These are phyloP conservation scores for Cryoendolithus antarcticus DNA, from an alignment of 2,329 filamentous ascomycete species.

Conservation along the genomic window DNA sequence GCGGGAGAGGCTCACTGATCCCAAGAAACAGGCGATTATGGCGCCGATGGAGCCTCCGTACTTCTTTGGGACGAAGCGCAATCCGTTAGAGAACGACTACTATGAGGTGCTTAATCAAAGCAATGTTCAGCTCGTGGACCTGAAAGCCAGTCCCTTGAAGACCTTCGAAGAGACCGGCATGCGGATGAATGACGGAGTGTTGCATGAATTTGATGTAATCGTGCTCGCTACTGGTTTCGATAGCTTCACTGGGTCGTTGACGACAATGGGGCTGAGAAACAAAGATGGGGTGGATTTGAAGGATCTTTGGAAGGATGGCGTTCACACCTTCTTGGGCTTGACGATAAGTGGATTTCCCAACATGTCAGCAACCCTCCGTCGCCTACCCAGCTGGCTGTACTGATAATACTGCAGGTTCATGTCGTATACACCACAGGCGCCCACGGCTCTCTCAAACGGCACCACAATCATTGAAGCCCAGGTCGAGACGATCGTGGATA, in stretches of 20 bases:
- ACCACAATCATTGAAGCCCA: conserved; percentile 34
- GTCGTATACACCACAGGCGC: conserved; percentile 17
- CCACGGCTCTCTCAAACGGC: conserved; percentile 35
- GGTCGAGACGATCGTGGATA: conserved; percentile 33
- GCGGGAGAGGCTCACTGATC: conserved; percentile 28
- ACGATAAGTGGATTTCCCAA: conserved; percentile 23
- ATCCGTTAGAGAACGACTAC: conserved; percentile 34
- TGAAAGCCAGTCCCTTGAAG: conserved; percentile 29
- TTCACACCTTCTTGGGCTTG: conserved; percentile 30
- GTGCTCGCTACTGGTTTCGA: conserved; percentile 35
- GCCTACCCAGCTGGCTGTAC: no score
- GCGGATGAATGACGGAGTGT: conserved; percentile 27
- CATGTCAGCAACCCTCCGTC: conserved; percentile 17
- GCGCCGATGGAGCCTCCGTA: conserved; percentile 30
- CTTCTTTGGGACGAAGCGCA: conserved; percentile 32
- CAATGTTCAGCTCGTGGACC: conserved; percentile 31
- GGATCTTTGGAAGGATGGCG: conserved; percentile 31
- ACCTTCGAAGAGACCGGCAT: conserved; percentile 33
- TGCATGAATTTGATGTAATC: conserved; percentile 32
- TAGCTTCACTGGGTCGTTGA: conserved; percentile 24
- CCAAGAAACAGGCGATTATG: conserved; percentile 32
- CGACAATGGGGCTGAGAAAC: conserved; percentile 24
- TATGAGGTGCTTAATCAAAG: conserved; percentile 33
- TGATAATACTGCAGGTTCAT: not conserved
- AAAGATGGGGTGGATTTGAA: conserved; percentile 26